These are phyloP conservation scores for Talaromyces verruculosus DNA, from an alignment of 2,329 filamentous ascomycete genomes.

Conservation along the genomic window DNA sequence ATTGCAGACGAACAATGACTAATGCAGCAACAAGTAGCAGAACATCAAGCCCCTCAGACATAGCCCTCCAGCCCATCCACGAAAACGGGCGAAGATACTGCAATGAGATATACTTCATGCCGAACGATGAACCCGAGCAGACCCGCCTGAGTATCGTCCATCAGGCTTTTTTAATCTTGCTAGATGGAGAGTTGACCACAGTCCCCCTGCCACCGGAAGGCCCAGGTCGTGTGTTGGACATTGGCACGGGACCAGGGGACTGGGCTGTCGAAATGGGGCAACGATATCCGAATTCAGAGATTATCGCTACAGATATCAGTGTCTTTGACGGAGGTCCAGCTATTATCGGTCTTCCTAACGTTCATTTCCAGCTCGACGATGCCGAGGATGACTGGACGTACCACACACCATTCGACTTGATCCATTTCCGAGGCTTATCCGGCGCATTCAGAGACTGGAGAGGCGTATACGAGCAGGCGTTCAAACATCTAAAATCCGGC, in stretches of 20 bases:
- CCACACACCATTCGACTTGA: slow-evolving; percentile 50
- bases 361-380: slow-evolving; percentile 53
- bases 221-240: slow-evolving; percentile 38
- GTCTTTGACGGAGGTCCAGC: slow-evolving; percentile 45
- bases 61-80: slow-evolving; percentile 54
- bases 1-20: background rate
- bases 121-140: slow-evolving; percentile 66
- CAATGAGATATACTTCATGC: slow-evolving; percentile 64
- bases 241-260: slow-evolving; percentile 53
- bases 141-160: slow-evolving; percentile 62
- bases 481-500: slow-evolving; percentile 47
- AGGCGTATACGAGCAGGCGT: slow-evolving; percentile 47
- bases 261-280: slow-evolving; percentile 52
- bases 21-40: background rate
- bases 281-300: slow-evolving; percentile 45
- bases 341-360: slow-evolving; percentile 38
- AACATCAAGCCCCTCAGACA: slow-evolving; percentile 36
- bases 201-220: slow-evolving; percentile 30
- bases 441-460: slow-evolving; percentile 51
- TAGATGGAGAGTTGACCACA: slow-evolving; percentile 37
- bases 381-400: slow-evolving; percentile 52
- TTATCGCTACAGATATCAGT: slow-evolving; percentile 49
- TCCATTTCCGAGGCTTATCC: slow-evolving; percentile 51
- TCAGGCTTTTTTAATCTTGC: slow-evolving; percentile 58
- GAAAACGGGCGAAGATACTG: slow-evolving; percentile 64